Conservation (phyloP, 306 rosid genomes). For the Hylodesmum podocarpum region DNA sequence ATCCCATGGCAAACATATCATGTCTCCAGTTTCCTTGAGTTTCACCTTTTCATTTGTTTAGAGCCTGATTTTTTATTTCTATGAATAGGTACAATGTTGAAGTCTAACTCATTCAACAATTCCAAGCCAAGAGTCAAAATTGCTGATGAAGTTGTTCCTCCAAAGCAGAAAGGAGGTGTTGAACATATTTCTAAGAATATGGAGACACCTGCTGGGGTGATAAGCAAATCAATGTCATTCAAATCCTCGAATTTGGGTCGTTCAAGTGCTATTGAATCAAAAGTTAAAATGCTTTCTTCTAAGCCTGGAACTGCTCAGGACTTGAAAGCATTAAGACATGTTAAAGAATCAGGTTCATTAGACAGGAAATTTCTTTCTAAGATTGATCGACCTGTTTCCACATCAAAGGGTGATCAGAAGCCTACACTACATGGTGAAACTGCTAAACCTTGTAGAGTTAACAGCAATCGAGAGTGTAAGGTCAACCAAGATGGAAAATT, state of each 20-base stretch:
- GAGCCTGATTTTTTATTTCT: conserved; percentile 15
- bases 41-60: conserved; percentile 10
- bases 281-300: conserved; percentile 65
- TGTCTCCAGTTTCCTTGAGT: conserved; percentile 19
- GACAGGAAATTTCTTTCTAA: conserved; percentile 64
- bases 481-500: conserved; percentile 60
- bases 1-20: conserved; percentile 7
- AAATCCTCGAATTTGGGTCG: conserved; percentile 56
- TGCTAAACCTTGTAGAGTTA: conserved; percentile 44
- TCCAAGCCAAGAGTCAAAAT: conserved; percentile 67
- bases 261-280: conserved; percentile 51
- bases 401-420: conserved; percentile 67
- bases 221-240: conserved; percentile 70
- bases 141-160: conserved; percentile 66
- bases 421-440: conserved; percentile 53
- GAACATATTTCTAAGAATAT: conserved; percentile 56
- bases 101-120: conserved; percentile 75
- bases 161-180: conserved; percentile 55
- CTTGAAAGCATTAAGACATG: conserved; percentile 57
- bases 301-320: conserved; percentile 52
- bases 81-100: conserved; percentile 59
- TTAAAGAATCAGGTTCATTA: conserved; percentile 57
- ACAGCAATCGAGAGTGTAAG: conserved; percentile 55
- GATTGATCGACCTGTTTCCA: conserved; percentile 56
- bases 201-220: conserved; percentile 52